Percentiles rank a stretch among this genome's conserved stretches.
phyloP scores from a whole-genome alignment of 306 rosid genomes.

The Cyclanthera cordifolia region DNA sequence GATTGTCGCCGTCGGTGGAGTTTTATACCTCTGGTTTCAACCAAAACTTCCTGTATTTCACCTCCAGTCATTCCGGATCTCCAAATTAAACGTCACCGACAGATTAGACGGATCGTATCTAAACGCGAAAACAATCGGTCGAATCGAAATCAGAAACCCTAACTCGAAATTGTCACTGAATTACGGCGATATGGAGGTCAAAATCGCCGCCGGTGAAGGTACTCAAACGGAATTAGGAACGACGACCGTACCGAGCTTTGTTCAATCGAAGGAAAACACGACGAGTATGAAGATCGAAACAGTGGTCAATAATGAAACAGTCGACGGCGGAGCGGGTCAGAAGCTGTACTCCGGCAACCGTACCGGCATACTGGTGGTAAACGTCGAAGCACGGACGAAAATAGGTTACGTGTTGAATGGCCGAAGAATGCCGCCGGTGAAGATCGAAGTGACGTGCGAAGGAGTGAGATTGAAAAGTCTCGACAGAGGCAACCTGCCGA shows the following conservation, averaged over 20 bases:
- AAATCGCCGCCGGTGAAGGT: slow-evolving; percentile 18
- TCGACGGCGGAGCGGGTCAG: slow-evolving; percentile 27
- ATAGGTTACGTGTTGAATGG: slow-evolving; percentile 27
- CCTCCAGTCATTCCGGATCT: slow-evolving; percentile 39
- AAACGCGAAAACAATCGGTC: slow-evolving; percentile 26
- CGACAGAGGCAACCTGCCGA: slow-evolving; percentile 36
- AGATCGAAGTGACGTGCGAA: slow-evolving; percentile 35
- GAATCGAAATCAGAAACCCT: slow-evolving; percentile 45
- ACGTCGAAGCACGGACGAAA: slow-evolving; percentile 27
- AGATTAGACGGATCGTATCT: slow-evolving; percentile 32
- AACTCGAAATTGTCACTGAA: slow-evolving; percentile 30
- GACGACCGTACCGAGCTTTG: slow-evolving; percentile 17
- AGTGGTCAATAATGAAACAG: slow-evolving; percentile 17
- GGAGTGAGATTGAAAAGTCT: slow-evolving; percentile 38
- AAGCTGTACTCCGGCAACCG: slow-evolving; percentile 18
- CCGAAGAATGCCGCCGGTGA: slow-evolving; percentile 26
- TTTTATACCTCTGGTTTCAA: slow-evolving; percentile 41
- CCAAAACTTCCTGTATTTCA: slow-evolving; percentile 50
- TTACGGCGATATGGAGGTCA: slow-evolving; percentile 15
- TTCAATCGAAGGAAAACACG: slow-evolving; percentile 21
- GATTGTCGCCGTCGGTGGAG: slow-evolving; percentile 22
- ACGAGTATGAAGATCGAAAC: slow-evolving; percentile 35
- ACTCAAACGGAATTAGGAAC: slow-evolving; percentile 22
- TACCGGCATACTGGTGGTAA: slow-evolving; percentile 32
- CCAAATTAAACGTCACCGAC: slow-evolving; percentile 30